Evolutionary conservation across 2,329 filamentous ascomycete genomes (phyloP).

Genomic region (Pseudogymnoascus sp.): DNA sequence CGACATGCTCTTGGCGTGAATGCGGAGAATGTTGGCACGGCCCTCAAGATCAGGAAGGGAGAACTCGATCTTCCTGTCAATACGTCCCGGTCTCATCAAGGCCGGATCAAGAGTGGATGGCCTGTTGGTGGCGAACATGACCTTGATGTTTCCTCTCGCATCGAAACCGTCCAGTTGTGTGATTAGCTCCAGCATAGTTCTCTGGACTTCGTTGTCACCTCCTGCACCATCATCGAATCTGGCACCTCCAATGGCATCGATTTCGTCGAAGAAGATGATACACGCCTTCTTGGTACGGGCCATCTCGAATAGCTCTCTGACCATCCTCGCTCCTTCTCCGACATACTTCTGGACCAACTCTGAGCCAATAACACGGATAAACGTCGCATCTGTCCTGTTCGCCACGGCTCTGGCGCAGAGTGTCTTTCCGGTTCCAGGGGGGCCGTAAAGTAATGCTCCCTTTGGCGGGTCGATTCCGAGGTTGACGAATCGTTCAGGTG

Average conservation of each 20-base stretch:
- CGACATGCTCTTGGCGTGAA: conserved; percentile 99
- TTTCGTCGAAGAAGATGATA: conserved; percentile 99
- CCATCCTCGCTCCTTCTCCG: conserved; percentile 96
- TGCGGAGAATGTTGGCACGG: conserved; percentile 92
- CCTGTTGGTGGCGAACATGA: conserved; percentile 98
- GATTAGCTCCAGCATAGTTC: conserved; percentile 97
- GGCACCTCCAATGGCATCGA: conserved; percentile 90
- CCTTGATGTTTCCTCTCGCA: conserved; percentile 95
- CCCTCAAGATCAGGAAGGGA: conserved; percentile 94
- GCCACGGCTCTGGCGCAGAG: conserved; percentile 95
- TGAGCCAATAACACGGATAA: conserved; percentile 96
- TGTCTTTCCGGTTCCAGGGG: conserved; percentile 97
- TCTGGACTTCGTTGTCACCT: conserved; percentile 94
- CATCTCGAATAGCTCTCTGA: conserved; percentile 98
- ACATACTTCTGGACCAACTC: conserved; percentile 99
- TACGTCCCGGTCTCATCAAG: conserved; percentile 92
- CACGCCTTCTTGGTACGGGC: conserved; percentile 98
- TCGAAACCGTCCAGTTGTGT: conserved; percentile 97
- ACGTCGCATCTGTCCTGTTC: conserved; percentile 96
- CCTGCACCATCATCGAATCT: conserved; percentile 95
- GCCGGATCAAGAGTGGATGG: conserved; percentile 95
- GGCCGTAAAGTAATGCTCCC: conserved; percentile 91
- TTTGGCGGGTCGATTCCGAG: conserved; percentile 99
- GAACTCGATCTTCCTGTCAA: conserved; percentile 98
- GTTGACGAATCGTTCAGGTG: conserved; percentile 93